phyloP scores from a whole-genome alignment of 2,329 filamentous ascomycete species.

The Fusarium sp. region DNA sequence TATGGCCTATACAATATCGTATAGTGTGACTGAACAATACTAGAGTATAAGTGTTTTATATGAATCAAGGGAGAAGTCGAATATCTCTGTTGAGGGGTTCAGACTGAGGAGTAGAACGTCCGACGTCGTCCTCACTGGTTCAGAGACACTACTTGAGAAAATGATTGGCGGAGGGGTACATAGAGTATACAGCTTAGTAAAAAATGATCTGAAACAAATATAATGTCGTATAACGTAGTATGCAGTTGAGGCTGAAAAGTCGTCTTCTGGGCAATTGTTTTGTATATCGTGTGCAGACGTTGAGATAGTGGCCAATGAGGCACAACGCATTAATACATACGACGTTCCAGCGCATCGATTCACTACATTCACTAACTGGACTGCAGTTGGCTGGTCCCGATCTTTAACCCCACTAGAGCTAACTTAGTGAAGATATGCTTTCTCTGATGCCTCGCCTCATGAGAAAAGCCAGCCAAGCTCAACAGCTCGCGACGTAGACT shows the following conservation, averaged over 20 bases:
- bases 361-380: conserved; percentile 9
- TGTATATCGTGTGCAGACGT: conserved; percentile 25
- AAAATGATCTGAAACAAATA: not conserved
- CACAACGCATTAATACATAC: conserved; percentile 42
- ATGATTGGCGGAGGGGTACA: not conserved
- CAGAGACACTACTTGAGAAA: not conserved
- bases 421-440: conserved; percentile 19
- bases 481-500: not conserved
- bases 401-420: conserved; percentile 23
- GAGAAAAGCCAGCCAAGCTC: conserved; percentile 7
- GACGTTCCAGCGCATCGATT: conserved; percentile 47
- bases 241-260: conserved; percentile 5
- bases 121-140: not conserved
- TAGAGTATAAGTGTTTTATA: not conserved
- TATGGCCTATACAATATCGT: not conserved
- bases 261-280: conserved; percentile 12
- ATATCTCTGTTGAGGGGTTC: conserved; percentile 10
- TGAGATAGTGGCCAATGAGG: conserved; percentile 36
- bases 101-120: conserved; percentile 1
- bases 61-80: not conserved
- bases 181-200: not conserved
- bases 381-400: conserved; percentile 15
- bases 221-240: not conserved
- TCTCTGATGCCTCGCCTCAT: conserved; percentile 13
- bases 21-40: not conserved